phyloP scores from a whole-genome alignment of 306 rosid species.

The Casuarina equisetifolia region DNA sequence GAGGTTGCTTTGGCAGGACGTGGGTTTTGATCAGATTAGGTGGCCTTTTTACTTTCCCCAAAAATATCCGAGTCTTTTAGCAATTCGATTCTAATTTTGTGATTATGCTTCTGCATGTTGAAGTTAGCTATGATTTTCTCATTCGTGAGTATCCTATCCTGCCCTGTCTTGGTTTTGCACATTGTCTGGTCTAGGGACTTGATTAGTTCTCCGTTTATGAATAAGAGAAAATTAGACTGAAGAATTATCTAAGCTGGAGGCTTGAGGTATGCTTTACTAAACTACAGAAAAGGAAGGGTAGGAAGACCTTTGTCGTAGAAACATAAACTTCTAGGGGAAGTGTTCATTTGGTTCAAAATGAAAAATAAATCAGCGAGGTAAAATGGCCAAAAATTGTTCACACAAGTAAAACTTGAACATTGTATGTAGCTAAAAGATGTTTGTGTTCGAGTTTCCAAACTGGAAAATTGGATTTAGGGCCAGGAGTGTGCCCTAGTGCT shows the following conservation, averaged over 20 bases:
- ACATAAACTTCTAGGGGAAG: background rate
- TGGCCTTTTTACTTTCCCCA: background rate
- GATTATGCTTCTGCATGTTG: constrained; percentile 10
- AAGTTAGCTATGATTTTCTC: background rate
- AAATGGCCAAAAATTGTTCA: background rate
- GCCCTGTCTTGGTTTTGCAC: background rate
- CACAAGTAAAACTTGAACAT: background rate
- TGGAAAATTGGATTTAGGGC: too few relatives aligned
- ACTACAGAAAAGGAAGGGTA: background rate
- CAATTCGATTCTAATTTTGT: background rate
- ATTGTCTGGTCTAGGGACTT: background rate
- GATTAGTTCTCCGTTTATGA: background rate
- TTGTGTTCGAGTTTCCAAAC: background rate
- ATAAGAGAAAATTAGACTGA: background rate
- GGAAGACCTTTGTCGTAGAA: background rate
- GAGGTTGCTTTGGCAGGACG: background rate
- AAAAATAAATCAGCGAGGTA: background rate
- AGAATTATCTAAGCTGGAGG: background rate
- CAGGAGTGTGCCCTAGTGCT: too few relatives aligned
- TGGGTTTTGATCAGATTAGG: background rate
- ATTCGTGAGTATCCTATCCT: background rate
- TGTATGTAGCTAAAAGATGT: background rate
- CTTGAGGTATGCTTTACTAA: background rate
- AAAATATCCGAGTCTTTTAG: background rate
- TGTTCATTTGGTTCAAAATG: background rate